These are phyloP conservation scores for Fusarium sambucinum DNA, from an alignment of 2,329 filamentous ascomycete genomes.

Conservation along the genomic window DNA sequence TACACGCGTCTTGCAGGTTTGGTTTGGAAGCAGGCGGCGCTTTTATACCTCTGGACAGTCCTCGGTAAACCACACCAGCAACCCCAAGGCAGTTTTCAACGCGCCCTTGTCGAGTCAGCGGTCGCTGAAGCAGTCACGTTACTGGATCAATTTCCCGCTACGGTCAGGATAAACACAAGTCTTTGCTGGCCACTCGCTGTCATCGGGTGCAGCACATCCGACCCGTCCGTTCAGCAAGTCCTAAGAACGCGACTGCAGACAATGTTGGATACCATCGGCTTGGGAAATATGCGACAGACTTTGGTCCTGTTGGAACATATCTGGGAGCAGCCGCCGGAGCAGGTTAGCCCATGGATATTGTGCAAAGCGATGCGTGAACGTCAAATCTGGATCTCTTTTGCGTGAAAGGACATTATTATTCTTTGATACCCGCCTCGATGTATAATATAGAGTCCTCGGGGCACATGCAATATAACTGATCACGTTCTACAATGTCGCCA, in stretches of 20 bases:
- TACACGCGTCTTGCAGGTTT: conserved; percentile 57
- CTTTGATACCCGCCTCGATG: conserved; percentile 26
- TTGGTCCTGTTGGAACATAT: conserved; percentile 57
- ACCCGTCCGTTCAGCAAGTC: conserved; percentile 53
- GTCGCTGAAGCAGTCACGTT: conserved; percentile 49
- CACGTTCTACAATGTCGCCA: not conserved
- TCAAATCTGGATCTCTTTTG: conserved; percentile 63
- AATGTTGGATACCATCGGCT: conserved; percentile 55
- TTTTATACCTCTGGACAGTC: conserved; percentile 58
- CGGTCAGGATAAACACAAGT: conserved; percentile 55
- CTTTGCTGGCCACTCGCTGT: conserved; percentile 57
- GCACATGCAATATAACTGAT: conserved; percentile 11
- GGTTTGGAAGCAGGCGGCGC: conserved; percentile 60
- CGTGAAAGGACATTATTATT: conserved; percentile 46
- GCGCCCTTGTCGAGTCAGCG: conserved; percentile 47
- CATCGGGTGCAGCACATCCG: conserved; percentile 53
- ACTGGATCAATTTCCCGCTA: conserved; percentile 51
- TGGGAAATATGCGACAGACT: conserved; percentile 61
- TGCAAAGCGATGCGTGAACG: conserved; percentile 60
- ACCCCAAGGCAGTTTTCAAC: conserved; percentile 36
- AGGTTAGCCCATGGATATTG: conserved; percentile 58
- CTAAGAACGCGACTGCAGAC: conserved; percentile 51
- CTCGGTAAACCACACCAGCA: conserved; percentile 48
- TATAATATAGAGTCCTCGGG: conserved; percentile 16
- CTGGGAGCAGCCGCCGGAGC: conserved; percentile 53